A percentile compares a stretch with the other conserved stretches of the same genome.
phyloP scores from a whole-genome alignment of 176 grass and related monocot genomes.

The Carex scoparia region DNA sequence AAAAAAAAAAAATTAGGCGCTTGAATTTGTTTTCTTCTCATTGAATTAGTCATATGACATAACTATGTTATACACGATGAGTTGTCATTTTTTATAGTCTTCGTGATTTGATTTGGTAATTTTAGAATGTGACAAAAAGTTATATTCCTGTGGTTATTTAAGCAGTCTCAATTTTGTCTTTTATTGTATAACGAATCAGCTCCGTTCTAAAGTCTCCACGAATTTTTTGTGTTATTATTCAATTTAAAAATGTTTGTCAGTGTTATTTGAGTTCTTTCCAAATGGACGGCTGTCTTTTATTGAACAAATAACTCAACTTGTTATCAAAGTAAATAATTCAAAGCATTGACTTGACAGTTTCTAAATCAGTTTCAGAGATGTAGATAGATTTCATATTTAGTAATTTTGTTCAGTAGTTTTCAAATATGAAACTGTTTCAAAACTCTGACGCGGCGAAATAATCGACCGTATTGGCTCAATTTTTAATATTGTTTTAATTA shows the following conservation, averaged over 20 bases:
- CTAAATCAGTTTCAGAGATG: too few species aligned
- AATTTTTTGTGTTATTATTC: not conserved
- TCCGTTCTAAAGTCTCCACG: not conserved
- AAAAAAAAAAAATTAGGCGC: too few species aligned
- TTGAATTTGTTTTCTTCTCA: too few species aligned
- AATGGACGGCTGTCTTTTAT: not conserved
- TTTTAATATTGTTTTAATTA: too few species aligned
- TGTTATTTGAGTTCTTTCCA: not conserved
- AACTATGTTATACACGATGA: not conserved
- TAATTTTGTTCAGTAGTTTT: too few species aligned
- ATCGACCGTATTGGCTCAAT: too few species aligned
- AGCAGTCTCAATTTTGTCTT: not conserved
- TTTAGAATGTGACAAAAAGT: not conserved
- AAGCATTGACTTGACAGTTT: too few species aligned
- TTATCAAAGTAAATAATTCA: not conserved
- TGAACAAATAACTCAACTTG: not conserved
- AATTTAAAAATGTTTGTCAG: not conserved
- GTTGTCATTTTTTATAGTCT: not conserved
- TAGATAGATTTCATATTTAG: too few species aligned
- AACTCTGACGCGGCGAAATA: too few species aligned
- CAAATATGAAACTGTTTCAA: too few species aligned
- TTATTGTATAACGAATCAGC: not conserved
- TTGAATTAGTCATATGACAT: not conserved
- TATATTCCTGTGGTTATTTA: not conserved
- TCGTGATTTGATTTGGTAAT: not conserved